phyloP scores from a whole-genome alignment of 768 basidiomycete species.

The Boletellus emodensis region DNA sequence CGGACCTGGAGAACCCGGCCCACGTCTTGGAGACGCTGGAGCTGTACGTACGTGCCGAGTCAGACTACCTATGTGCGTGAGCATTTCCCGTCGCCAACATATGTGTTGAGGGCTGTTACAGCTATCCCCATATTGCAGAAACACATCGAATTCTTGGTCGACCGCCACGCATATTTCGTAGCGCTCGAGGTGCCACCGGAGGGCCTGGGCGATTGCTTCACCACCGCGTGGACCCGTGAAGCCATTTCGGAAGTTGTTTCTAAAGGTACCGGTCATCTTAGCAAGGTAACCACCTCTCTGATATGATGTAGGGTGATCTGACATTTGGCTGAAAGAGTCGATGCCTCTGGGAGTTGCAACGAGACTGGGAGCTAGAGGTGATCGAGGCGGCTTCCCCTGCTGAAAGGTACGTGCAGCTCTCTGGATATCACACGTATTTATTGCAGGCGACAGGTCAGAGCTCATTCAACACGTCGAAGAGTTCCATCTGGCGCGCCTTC shows the following conservation, averaged over 20 bases:
- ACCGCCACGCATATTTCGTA: slow-evolving; percentile 35
- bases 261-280: slow-evolving; percentile 59
- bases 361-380: slow-evolving; percentile 70
- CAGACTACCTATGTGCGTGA: slow-evolving; percentile 75
- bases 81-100: slow-evolving; percentile 3
- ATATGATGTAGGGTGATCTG: slow-evolving; percentile 7
- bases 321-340: slow-evolving; percentile 48
- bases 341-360: slow-evolving; percentile 64
- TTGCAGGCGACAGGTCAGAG: slow-evolving; percentile 31
- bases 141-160: slow-evolving; percentile 59
- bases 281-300: slow-evolving; percentile 43
- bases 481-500: slow-evolving; percentile 62
- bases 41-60: slow-evolving; percentile 62
- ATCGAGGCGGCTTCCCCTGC: slow-evolving; percentile 45
- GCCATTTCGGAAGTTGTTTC: slow-evolving; percentile 51
- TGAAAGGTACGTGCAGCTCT: slow-evolving; percentile 41
- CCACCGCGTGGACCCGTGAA: slow-evolving; percentile 55
- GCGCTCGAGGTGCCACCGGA: slow-evolving; percentile 40
- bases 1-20: slow-evolving; percentile 48
- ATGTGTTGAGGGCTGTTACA: slow-evolving; percentile 32
- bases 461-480: slow-evolving; percentile 52
- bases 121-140: slow-evolving; percentile 71
- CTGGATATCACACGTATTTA: background rate
- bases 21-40: slow-evolving; percentile 55
- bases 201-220: slow-evolving; percentile 56